A percentile compares a stretch with the other conserved stretches of the same genome.
These are phyloP conservation scores for Paraglomus brasilianum DNA, from an alignment of 192 early-diverging fungal species.

Conservation along the genomic window DNA sequence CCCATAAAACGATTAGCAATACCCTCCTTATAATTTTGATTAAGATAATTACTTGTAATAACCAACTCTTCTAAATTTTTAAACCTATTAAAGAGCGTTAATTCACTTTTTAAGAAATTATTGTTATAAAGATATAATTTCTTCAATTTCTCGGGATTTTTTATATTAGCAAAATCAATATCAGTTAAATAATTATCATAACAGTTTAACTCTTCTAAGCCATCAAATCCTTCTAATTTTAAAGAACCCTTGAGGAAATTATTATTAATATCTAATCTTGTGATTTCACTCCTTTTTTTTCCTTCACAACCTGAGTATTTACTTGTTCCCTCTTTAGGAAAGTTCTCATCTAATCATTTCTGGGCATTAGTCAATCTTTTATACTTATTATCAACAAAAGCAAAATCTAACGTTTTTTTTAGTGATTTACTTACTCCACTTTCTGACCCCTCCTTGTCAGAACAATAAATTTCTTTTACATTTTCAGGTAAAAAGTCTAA, in stretches of 20 bases:
- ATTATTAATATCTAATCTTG: slow-evolving; percentile 3
- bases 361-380: slow-evolving; percentile 10
- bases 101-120: slow-evolving; percentile 1
- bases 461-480: background rate
- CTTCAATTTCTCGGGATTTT: slow-evolving; percentile 11
- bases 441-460: too few relatives aligned
- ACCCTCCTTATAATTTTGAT: background rate
- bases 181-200: background rate
- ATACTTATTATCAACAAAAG: too few relatives aligned
- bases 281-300: background rate
- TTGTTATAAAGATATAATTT: slow-evolving; percentile 8
- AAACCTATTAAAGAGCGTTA: background rate
- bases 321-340: background rate
- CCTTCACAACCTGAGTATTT: too few relatives aligned
- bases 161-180: background rate
- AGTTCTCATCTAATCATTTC: slow-evolving; percentile 2
- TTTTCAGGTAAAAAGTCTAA: background rate
- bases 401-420: too few relatives aligned
- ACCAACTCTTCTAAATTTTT: background rate
- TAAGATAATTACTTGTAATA: background rate
- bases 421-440: too few relatives aligned
- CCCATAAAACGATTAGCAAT: background rate
- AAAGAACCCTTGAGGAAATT: background rate
- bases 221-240: slow-evolving; percentile 1
- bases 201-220: slow-evolving; percentile 6